phyloP scores from a whole-genome alignment of 2,329 filamentous ascomycete species.

The Helicocarpus griseus region DNA sequence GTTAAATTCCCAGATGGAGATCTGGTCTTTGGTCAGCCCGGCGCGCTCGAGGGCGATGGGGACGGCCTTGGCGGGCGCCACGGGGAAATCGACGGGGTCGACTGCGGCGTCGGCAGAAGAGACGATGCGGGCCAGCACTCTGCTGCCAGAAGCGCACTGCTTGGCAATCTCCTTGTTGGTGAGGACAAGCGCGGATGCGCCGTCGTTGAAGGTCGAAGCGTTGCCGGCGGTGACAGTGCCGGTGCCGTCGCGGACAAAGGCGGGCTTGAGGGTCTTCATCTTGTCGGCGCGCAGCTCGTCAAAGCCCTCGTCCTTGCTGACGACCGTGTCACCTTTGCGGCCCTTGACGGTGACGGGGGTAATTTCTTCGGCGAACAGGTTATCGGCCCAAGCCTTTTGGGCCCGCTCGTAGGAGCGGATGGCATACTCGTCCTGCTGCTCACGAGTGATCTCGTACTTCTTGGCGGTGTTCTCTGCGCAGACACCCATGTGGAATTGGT shows the following conservation, averaged over 20 bases:
- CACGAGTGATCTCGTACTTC: constrained; percentile 67
- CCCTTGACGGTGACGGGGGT: constrained; percentile 75
- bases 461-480: constrained; percentile 93
- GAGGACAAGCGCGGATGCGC: constrained; percentile 80
- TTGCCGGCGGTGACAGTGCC: constrained; percentile 93
- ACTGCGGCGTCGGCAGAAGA: constrained; percentile 82
- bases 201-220: constrained; percentile 88
- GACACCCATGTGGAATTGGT: constrained; percentile 95
- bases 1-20: constrained; percentile 96
- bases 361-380: constrained; percentile 81
- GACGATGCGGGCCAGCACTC: constrained; percentile 79
- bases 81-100: constrained; percentile 85
- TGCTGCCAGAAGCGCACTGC: constrained; percentile 65
- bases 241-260: constrained; percentile 74
- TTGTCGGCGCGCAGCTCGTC: constrained; percentile 80
- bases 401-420: constrained; percentile 82
- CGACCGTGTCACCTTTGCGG: constrained; percentile 70
- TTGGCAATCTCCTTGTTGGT: constrained; percentile 71
- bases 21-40: constrained; percentile 82
- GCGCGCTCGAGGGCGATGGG: constrained; percentile 81
- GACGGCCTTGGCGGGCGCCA: constrained; percentile 86
- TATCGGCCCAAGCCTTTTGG: constrained; percentile 76
- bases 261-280: constrained; percentile 76
- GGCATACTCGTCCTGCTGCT: constrained; percentile 86
- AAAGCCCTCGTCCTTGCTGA: constrained; percentile 82